A percentile compares a stretch with the other conserved stretches of the same genome.
Evolutionary conservation across 2,329 filamentous ascomycete species (phyloP).

Genomic region (Pseudodiploospora longispora): DNA sequence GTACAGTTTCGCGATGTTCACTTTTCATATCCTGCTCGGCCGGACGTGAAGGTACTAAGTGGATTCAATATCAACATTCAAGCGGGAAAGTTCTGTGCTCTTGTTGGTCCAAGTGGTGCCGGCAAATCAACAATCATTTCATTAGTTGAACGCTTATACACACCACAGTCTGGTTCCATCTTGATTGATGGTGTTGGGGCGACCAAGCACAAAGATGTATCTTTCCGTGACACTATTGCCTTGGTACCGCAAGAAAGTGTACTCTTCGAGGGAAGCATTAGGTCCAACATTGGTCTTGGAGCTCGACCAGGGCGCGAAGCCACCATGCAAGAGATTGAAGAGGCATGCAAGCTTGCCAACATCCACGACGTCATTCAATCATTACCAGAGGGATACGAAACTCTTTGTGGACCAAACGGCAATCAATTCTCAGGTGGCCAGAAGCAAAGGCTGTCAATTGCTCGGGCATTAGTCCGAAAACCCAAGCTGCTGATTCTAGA

Average conservation of each 20-base stretch:
- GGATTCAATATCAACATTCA: conserved; percentile 20
- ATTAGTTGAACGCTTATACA: conserved; percentile 46
- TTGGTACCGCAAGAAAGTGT: conserved; percentile 43
- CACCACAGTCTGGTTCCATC: conserved; percentile 39
- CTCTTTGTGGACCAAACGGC: conserved; percentile 52
- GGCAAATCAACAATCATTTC: conserved; percentile 40
- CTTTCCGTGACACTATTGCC: conserved; percentile 37
- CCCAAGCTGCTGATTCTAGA: conserved; percentile 61
- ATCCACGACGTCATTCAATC: conserved; percentile 51
- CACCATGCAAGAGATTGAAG: conserved; percentile 47
- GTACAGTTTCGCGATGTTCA: conserved; percentile 8
- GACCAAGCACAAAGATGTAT: not conserved
- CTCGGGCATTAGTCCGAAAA: conserved; percentile 55
- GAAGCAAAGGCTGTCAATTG: conserved; percentile 61
- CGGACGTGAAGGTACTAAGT: conserved; percentile 12
- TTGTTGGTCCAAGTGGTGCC: conserved; percentile 37
- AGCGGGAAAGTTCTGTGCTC: conserved; percentile 30
- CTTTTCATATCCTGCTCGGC: conserved; percentile 7
- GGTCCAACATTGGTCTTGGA: conserved; percentile 41
- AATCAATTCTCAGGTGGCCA: conserved; percentile 62
- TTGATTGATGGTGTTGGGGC: conserved; percentile 32
- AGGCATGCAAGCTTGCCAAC: conserved; percentile 55
- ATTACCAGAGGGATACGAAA: conserved; percentile 50
- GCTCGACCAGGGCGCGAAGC: conserved; percentile 41
- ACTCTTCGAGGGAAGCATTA: conserved; percentile 41